Conservation (phyloP, 2,329 filamentous ascomycete species). For the Fusarium euwallaceae region DNA sequence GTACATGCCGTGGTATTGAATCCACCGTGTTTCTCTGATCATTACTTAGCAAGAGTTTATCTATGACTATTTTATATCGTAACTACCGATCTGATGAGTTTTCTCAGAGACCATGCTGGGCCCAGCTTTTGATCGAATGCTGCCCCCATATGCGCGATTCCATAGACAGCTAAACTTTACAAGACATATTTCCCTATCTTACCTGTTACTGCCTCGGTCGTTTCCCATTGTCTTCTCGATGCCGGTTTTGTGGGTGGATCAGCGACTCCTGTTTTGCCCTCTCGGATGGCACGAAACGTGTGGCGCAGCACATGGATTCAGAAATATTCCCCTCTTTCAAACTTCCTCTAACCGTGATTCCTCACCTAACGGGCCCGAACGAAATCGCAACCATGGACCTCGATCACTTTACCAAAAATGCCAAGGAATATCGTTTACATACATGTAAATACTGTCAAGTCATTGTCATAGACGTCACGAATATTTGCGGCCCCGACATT, state of each 20-base stretch:
- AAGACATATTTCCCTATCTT: too few species aligned
- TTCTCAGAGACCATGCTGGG: not conserved
- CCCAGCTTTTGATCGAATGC: not conserved
- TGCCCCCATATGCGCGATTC: too few species aligned
- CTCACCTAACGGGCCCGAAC: not conserved
- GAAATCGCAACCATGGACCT: not conserved
- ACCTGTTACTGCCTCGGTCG: too few species aligned
- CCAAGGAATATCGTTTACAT: not conserved
- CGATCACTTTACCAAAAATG: not conserved
- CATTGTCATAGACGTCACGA: not conserved
- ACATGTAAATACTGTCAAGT: not conserved
- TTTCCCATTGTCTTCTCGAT: too few species aligned
- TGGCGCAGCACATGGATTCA: not conserved
- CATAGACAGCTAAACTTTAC: too few species aligned
- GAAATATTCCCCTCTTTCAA: not conserved
- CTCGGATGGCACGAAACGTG: too few species aligned
- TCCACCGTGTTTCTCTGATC: not conserved
- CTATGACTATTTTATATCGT: not conserved
- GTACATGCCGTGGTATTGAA: not conserved
- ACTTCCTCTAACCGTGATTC: not conserved
- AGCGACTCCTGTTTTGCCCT: too few species aligned
- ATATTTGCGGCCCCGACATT: not conserved
- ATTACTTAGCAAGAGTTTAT: not conserved
- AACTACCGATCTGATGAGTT: not conserved
- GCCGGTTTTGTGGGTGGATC: too few species aligned